These are phyloP conservation scores for Xanthoconium purpureum DNA, from an alignment of 768 basidiomycete species.

Conservation along the genomic window DNA sequence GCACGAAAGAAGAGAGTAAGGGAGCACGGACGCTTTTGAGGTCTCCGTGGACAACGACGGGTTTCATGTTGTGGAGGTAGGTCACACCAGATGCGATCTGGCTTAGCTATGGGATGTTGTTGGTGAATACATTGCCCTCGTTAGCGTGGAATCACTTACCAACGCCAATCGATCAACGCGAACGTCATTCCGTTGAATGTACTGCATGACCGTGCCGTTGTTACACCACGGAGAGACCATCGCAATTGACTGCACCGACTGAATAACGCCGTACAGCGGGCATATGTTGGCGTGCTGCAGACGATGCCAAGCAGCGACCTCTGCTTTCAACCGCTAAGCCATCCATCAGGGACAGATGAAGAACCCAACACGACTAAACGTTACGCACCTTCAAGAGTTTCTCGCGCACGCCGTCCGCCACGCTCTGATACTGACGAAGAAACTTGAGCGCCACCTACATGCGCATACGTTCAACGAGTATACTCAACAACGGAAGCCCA, in stretches of 20 bases:
- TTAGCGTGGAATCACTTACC: constrained; percentile 32
- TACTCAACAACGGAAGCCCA: too few relatives aligned
- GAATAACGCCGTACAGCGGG: constrained; percentile 53
- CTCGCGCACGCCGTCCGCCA: constrained; percentile 50
- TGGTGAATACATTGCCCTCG: neutral
- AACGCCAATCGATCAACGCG: constrained; percentile 44
- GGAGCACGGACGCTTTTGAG: constrained; percentile 51
- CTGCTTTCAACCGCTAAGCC: constrained; percentile 52
- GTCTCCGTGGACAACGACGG: constrained; percentile 58
- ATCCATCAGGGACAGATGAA: neutral
- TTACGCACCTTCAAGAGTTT: constrained; percentile 46
- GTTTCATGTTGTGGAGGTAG: constrained; percentile 55
- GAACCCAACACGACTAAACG: neutral
- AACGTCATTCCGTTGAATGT: constrained; percentile 42
- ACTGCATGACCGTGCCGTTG: constrained; percentile 53
- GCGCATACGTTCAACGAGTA: neutral
- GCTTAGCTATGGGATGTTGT: constrained; percentile 35
- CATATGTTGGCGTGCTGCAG: constrained; percentile 55
- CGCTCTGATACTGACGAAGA: constrained; percentile 44
- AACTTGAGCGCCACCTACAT: constrained; percentile 56
- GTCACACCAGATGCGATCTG: constrained; percentile 56
- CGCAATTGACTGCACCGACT: constrained; percentile 48
- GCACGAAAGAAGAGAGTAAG: neutral
- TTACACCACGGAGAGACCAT: constrained; percentile 68
- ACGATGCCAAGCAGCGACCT: constrained; percentile 56